Evolutionary conservation across 305 asterid genomes (phyloP).

Genomic region (Fraxinus sp.): DNA sequence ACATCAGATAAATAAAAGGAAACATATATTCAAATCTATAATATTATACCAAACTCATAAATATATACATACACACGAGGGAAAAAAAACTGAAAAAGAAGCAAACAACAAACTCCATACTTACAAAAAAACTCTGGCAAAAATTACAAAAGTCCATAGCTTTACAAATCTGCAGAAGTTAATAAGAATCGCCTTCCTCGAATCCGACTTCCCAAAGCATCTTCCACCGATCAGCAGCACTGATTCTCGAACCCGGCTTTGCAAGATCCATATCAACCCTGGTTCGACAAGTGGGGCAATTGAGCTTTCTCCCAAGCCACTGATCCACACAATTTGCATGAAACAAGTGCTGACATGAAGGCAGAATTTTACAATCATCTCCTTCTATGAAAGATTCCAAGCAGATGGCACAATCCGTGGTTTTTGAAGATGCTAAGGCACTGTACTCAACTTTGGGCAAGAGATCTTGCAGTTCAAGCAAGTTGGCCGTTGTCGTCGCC

Average conservation of each 20-base stretch:
- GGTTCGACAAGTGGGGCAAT: constrained; percentile 53
- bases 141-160: neutral
- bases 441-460: constrained; percentile 30
- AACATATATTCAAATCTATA: neutral
- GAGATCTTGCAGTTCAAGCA: constrained; percentile 7
- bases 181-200: constrained; percentile 31
- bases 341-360: constrained; percentile 46
- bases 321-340: constrained; percentile 47
- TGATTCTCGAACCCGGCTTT: constrained; percentile 9
- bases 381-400: constrained; percentile 46
- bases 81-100: neutral
- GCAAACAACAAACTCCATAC: neutral
- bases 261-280: constrained; percentile 41
- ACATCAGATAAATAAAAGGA: neutral
- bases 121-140: neutral
- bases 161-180: constrained; percentile 4
- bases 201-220: constrained; percentile 41
- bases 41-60: no score
- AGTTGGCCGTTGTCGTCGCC: neutral
- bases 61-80: neutral
- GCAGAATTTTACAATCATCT: constrained; percentile 41
- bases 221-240: constrained; percentile 44
- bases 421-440: constrained; percentile 17
- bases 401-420: constrained; percentile 52
- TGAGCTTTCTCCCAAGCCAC: constrained; percentile 51